Evolutionary conservation across 2,329 filamentous ascomycete species (phyloP), one percentile per base, ranked within the genome.

Genomic region (Xylaria sp.): DNA sequence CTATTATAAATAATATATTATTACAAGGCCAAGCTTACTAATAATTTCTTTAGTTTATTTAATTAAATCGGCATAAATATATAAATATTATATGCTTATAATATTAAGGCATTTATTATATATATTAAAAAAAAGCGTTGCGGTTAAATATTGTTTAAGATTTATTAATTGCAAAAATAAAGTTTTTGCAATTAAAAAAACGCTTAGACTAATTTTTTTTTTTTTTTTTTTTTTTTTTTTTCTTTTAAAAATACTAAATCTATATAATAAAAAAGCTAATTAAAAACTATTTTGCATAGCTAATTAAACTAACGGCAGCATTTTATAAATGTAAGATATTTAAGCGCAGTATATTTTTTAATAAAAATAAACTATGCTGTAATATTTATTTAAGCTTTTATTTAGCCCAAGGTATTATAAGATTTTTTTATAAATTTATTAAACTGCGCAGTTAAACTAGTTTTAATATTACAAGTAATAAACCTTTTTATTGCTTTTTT

Each of bases 151-250:
- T 18, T 54, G 27, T 35, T 54, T 9, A 16, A 35, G 29, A 54
- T 54, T 16, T 54, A 54, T 54, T 16, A 54, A 54, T 54, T 54
- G 13, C 51, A 16, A 54, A 54, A 54, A 54, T 16, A 16, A 54
- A 54, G 27, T 54, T 54, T 5, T 8, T 16, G 16, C 27, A 54
- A 54, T 54, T 54, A n/a, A 54, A 54, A 16, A 54, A 16, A 54
- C 51, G 27, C 51, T 16, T 35, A 16, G 27, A 54, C 29, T n/a
- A 23, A 35, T 12, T 27, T 27, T 54, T 16, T 16, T 16, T 48
- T 48, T 6, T 32, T 27, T 16, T 54, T 54, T 54, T 29, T 29
- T 6, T 29, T 29, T 6, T 29, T 6, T 29, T 29, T 29, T 3
- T 54, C 29, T 16, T 54, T 54, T n/a, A 54, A 54, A 16, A 13